Percentiles rank a stretch among this genome's conserved stretches.
Evolutionary conservation across 352 stramenopile genomes (phyloP).

Genomic region (Aphanomyces cochlioides): DNA sequence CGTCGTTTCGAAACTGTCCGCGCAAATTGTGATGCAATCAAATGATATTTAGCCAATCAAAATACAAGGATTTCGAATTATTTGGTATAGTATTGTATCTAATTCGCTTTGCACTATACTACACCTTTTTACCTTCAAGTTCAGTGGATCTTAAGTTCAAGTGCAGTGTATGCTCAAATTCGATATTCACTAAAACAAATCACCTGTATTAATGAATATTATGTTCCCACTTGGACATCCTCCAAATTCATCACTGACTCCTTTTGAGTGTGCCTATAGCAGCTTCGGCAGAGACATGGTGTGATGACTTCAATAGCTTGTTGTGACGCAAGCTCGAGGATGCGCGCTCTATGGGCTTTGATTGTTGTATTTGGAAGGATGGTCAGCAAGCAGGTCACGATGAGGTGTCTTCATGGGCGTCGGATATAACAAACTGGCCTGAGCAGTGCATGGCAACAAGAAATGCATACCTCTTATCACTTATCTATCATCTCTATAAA

Average conservation of each 20-base stretch:
- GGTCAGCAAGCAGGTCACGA: not conserved
- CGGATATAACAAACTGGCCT: not conserved
- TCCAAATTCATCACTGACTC: too few relatives aligned
- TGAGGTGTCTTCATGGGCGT: not conserved
- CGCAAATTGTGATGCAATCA: not conserved
- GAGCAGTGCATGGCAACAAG: not conserved
- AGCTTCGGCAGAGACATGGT: too few relatives aligned
- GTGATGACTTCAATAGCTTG: not conserved
- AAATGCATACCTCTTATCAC: not conserved
- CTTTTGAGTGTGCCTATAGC: too few relatives aligned
- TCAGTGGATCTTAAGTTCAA: too few relatives aligned
- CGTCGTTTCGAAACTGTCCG: slow-evolving; percentile 20
- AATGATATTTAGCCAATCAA: too few relatives aligned
- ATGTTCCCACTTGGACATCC: too few relatives aligned
- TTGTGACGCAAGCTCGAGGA: not conserved
- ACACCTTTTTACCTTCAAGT: too few relatives aligned
- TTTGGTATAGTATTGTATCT: too few relatives aligned
- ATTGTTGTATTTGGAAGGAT: not conserved
- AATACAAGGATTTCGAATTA: too few relatives aligned
- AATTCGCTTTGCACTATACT: too few relatives aligned
- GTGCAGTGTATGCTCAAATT: too few relatives aligned
- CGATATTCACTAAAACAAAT: too few relatives aligned
- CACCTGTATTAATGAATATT: not conserved
- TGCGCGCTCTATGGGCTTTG: not conserved
- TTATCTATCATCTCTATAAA: not conserved